Conservation (phyloP, 345 rosid species). For the Eucalyptus cloeziana region DNA sequence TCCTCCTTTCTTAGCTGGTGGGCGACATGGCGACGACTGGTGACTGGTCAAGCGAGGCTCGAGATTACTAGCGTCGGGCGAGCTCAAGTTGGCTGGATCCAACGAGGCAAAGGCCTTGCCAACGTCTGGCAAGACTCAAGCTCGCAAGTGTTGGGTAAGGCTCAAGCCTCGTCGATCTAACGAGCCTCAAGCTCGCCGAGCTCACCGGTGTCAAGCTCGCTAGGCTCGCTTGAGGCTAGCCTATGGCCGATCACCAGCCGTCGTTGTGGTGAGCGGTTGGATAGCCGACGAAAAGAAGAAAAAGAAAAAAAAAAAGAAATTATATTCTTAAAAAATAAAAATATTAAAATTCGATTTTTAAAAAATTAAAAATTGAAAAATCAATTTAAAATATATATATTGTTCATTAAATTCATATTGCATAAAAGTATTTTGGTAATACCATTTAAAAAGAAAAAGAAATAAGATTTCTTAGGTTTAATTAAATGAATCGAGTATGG, state of each 20-base stretch:
- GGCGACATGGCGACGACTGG: fast-evolving
- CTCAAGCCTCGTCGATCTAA: fast-evolving
- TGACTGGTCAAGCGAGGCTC: fast-evolving
- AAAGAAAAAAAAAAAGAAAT: too few species aligned
- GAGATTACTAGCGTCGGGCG: fast-evolving
- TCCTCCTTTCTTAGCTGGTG: fast-evolving
- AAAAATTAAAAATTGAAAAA: too few species aligned
- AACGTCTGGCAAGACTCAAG: fast-evolving
- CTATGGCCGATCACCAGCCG: fast-evolving
- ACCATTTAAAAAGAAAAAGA: too few species aligned
- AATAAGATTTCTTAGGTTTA: too few species aligned
- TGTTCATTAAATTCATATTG: too few species aligned
- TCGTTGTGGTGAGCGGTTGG: fast-evolving
- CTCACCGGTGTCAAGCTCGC: fast-evolving
- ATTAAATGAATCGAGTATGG: fast-evolving
- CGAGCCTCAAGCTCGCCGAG: fast-evolving
- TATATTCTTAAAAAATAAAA: too few species aligned
- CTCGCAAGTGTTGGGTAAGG: fast-evolving
- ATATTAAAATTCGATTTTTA: too few species aligned
- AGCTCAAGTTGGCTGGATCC: fast-evolving
- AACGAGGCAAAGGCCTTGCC: fast-evolving
- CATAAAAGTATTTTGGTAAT: fast-evolving
- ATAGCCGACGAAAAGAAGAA: fast-evolving
- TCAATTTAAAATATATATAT: fast-evolving
- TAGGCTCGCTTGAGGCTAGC: too few species aligned